Evolutionary conservation across 768 basidiomycete genomes (phyloP), one percentile per base, ranked within the genome.

Genomic region (Rhodosporidiobolus sp.): DNA sequence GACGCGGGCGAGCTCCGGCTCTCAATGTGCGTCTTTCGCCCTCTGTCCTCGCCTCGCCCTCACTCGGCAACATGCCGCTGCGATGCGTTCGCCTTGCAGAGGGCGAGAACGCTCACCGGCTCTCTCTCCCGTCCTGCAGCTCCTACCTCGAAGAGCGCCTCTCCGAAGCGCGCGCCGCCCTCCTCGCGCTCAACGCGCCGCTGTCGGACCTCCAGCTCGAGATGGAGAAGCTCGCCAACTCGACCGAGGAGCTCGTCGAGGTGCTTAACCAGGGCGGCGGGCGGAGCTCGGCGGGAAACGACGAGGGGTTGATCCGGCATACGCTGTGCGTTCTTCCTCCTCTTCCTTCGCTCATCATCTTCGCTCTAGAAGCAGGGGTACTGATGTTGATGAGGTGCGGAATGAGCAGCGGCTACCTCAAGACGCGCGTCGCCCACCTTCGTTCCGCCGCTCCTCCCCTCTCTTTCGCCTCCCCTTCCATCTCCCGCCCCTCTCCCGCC

Each of bases 61-160:
- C n/a, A n/a, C n/a, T n/a, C n/a, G n/a, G n/a, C n/a, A n/a, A n/a
- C n/a, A n/a, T n/a, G n/a, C n/a, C n/a, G n/a, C n/a, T n/a, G n/a
- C n/a, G n/a, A n/a, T n/a, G n/a, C n/a, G n/a, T n/a, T n/a, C n/a
- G n/a, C n/a, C n/a, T n/a, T n/a, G n/a, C n/a, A n/a, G n/a, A n/a
- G n/a, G n/a, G n/a, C n/a, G n/a, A n/a, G n/a, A n/a, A n/a, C n/a
- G n/a, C n/a, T n/a, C n/a, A n/a, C n/a, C n/a, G n/a, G n/a, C n/a
- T n/a, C n/a, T n/a, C n/a, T n/a, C n/a, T n/a, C n/a, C n/a, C n/a
- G n/a, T n/a, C n/a, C n/a, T n/a, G 22, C 50, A 73, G 72, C 10
- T 73, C 72, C 19, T 53, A 69, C 58, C 54, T 69, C 45, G 65
- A 73, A 12, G 67, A 73, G 30, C 63, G 67, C 20, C 61, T 65